These are phyloP conservation scores for Geosmithia morbida DNA, from an alignment of 2,329 filamentous ascomycete species.

Conservation along the genomic window DNA sequence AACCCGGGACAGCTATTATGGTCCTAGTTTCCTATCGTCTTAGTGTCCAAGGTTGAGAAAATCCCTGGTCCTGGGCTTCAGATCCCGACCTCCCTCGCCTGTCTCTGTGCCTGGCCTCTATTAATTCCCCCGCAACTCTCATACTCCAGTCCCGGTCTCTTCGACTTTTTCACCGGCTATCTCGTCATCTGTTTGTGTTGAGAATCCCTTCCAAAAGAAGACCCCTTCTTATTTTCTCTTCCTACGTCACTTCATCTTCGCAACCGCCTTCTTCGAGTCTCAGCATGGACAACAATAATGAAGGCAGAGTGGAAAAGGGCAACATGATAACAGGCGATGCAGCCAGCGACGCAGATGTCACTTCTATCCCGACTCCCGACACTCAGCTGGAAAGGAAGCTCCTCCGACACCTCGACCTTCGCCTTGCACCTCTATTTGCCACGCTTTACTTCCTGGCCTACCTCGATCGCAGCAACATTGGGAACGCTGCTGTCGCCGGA, in stretches of 20 bases:
- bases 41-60: too few relatives aligned
- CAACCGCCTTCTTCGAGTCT: neutral
- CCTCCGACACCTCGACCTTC: neutral
- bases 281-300: neutral
- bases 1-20: too few relatives aligned
- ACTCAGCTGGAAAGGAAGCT: neutral
- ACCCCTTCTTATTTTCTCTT: too few relatives aligned
- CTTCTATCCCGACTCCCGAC: neutral
- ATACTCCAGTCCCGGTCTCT: too few relatives aligned
- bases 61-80: too few relatives aligned
- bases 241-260: neutral
- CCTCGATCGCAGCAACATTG: slow-evolving; percentile 12
- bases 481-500: slow-evolving; percentile 41
- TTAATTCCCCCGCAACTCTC: too few relatives aligned
- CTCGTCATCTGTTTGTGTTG: too few relatives aligned
- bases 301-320: neutral
- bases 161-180: too few relatives aligned
- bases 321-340: neutral
- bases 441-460: slow-evolving; percentile 18
- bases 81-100: too few relatives aligned
- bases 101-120: too few relatives aligned
- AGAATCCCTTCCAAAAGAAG: too few relatives aligned
- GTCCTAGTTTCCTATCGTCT: too few relatives aligned
- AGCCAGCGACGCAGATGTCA: neutral
- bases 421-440: neutral